Evolutionary conservation across 257 asterid species (phyloP), one percentile per base, ranked within the genome.

Genomic region (Fraxinus cuspidata): DNA sequence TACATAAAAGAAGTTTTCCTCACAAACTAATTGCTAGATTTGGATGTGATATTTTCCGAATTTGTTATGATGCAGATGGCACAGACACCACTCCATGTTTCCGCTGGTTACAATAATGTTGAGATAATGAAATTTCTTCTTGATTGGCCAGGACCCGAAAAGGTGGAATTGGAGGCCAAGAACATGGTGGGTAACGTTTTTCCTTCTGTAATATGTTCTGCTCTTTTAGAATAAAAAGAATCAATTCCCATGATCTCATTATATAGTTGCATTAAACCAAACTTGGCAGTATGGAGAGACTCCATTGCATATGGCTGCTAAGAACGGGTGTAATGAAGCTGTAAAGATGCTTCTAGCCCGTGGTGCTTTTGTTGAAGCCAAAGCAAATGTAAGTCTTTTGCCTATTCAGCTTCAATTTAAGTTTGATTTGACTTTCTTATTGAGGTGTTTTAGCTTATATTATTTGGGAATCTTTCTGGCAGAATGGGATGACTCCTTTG

Each of bases 261-360:
- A 69, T 80, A 29, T 70, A 66, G 40, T 51, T 77, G 40, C 74
- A 38, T 71, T 74, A 70, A 77, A 60, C 82, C 34, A 73, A 35
- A 27, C 23, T 71, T 87, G 79, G 79, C 76, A 96, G 99, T 93
- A 96, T 74, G 99, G 99, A 69, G 99, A 96, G 88, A 93, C 98
- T 66, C 98, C 99, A 47, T 84, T 96, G 87, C 99, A 96, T 81
- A 96, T 96, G 99, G 98, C 99, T 75, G 96, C 97, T 74, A 96
- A 96, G 88, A 96, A 92, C 85, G 99, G 99, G 73, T 92, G 97
- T 75, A 92, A 89, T 78, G 97, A 93, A 83, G 88, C 98, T 80
- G 95, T 89, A 67, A 87, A 90, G 83, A 47, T 87, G 84, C 98
- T 96, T 85, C 97, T 96, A 67, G 85, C 94, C 83, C 92, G 77